phyloP scores from a whole-genome alignment of 768 basidiomycete genomes.

The Mycena filopes region DNA sequence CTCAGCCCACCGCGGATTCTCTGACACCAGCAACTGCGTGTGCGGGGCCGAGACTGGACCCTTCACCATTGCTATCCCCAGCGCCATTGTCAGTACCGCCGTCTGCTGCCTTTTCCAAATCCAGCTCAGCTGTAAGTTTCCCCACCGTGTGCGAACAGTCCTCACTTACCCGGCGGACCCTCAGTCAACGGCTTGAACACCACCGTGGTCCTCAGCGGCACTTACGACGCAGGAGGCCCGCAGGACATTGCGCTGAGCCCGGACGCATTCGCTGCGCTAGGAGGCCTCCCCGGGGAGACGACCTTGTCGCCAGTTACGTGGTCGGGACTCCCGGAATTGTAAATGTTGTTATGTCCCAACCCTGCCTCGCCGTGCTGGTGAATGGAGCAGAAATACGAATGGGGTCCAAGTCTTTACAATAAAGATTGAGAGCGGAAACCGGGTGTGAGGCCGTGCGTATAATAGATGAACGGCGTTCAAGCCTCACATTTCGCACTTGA shows the following conservation, averaged over 20 bases:
- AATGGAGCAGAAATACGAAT: too few relatives aligned
- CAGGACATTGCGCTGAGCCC: slow-evolving; percentile 18
- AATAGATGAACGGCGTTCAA: too few relatives aligned
- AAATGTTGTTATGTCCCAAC: too few relatives aligned
- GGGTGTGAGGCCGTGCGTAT: too few relatives aligned
- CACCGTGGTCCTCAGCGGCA: neutral
- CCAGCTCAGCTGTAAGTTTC: neutral
- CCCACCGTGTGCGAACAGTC: neutral
- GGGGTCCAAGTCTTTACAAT: too few relatives aligned
- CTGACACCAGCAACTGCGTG: neutral
- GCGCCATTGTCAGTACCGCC: neutral
- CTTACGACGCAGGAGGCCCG: neutral
- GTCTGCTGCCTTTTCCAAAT: neutral
- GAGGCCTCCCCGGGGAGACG: neutral
- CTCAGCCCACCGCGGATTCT: neutral
- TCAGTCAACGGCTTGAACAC: neutral
- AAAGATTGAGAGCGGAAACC: too few relatives aligned
- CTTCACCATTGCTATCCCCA: slow-evolving; percentile 3
- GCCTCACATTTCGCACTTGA: too few relatives aligned
- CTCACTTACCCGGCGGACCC: neutral
- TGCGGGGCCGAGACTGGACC: slow-evolving; percentile 5
- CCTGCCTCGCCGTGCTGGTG: too few relatives aligned
- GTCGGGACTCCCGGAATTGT: too few relatives aligned
- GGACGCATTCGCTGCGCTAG: neutral
- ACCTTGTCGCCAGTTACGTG: neutral